Evolutionary conservation across 768 basidiomycete genomes (phyloP).

Genomic region (Clitopilus hobsonii): DNA sequence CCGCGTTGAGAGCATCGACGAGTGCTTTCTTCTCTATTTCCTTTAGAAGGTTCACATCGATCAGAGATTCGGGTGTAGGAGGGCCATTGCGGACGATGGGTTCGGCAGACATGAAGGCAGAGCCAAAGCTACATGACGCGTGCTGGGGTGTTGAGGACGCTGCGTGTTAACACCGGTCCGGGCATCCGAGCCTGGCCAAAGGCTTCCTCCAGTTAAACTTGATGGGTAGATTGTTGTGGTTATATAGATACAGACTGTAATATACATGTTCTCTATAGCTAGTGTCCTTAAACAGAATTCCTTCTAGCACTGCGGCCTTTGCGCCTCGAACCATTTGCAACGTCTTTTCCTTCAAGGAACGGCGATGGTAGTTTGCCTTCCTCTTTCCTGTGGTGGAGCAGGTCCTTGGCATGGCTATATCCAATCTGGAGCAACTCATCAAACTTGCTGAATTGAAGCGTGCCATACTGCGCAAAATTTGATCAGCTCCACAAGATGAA

Average conservation of each 20-base stretch:
- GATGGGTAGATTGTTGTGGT: no score
- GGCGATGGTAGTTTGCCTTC: constrained; percentile 82
- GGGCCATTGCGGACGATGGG: constrained; percentile 6
- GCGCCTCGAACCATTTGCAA: constrained; percentile 42
- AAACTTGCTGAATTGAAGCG: constrained; percentile 85
- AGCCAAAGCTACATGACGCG: not conserved
- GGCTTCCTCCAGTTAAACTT: not conserved
- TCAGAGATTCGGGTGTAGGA: constrained; percentile 27
- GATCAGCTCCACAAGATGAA: not conserved
- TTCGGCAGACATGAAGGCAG: constrained; percentile 11
- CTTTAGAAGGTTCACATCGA: constrained; percentile 65
- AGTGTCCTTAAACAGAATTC: constrained; percentile 51
- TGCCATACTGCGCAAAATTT: constrained; percentile 69
- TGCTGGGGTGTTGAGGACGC: not conserved
- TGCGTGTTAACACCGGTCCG: not conserved
- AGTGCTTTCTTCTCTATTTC: constrained; percentile 79
- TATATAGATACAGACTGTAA: not conserved
- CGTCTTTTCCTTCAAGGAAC: constrained; percentile 55
- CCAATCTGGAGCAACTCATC: constrained; percentile 86
- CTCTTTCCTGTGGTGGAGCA: constrained; percentile 73
- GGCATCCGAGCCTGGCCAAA: not conserved
- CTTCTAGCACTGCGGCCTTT: constrained; percentile 76
- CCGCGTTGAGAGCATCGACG: constrained; percentile 83
- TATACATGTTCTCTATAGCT: not conserved
- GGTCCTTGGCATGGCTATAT: constrained; percentile 64